Evolutionary conservation across 176 grass and related monocot genomes (phyloP).

Genomic region (Eleusine indica): DNA sequence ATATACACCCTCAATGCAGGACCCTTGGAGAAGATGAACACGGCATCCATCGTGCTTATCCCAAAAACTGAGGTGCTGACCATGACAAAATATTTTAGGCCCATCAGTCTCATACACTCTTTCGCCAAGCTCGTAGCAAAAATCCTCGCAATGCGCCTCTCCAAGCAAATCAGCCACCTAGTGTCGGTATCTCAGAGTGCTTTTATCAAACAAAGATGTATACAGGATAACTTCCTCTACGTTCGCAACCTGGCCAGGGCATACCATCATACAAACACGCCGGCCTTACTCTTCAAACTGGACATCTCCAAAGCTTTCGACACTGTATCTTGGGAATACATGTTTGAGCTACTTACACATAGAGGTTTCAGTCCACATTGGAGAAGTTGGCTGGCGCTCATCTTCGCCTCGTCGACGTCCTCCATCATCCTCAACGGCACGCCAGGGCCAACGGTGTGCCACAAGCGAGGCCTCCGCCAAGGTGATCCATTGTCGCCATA

Average conservation of each 20-base stretch:
- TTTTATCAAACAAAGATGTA: not conserved
- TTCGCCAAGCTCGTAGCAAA: not conserved
- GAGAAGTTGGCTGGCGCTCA: not conserved
- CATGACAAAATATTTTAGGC: not conserved
- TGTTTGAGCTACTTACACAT: not conserved
- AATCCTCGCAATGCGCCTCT: not conserved
- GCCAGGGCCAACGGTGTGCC: rapidly evolving
- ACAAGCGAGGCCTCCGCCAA: not conserved
- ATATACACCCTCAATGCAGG: not conserved
- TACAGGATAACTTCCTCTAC: not conserved
- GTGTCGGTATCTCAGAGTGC: not conserved
- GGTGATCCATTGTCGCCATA: not conserved
- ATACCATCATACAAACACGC: not conserved
- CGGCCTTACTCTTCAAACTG: not conserved
- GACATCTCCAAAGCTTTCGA: not conserved
- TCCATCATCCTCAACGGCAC: not conserved
- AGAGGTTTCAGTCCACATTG: not conserved
- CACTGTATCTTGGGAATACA: not conserved
- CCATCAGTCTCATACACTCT: not conserved
- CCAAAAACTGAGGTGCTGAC: not conserved
- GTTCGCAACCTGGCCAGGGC: not conserved
- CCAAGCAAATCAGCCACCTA: not conserved
- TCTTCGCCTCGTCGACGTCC: not conserved
- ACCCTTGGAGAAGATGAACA: not conserved
- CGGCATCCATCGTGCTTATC: not conserved